A percentile compares a stretch with the other conserved stretches of the same genome.
Evolutionary conservation across 352 stramenopile species (phyloP).

Genomic region (Thalassiosira mediterranea): DNA sequence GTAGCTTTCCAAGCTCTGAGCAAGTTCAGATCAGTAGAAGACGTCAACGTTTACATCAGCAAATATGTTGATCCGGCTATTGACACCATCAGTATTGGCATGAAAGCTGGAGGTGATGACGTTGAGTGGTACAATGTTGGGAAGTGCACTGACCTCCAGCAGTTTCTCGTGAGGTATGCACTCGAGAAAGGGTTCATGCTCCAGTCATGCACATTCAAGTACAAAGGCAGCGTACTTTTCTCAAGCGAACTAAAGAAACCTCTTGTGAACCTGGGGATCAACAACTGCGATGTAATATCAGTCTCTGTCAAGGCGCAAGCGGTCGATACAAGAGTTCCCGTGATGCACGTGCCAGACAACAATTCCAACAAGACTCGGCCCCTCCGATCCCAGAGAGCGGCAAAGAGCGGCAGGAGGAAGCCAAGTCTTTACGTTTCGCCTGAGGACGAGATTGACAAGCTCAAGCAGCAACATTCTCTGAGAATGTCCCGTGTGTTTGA

Average conservation of each 20-base stretch:
- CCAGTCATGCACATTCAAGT: not conserved
- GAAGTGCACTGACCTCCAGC: not conserved
- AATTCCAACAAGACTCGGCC: not conserved
- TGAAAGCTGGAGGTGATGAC: no score
- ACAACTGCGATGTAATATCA: not conserved
- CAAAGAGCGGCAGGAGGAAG: not conserved
- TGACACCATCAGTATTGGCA: no score
- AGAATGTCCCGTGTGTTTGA: constrained; percentile 18
- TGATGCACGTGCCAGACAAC: not conserved
- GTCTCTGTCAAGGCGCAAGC: not conserved
- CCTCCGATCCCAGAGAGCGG: not conserved
- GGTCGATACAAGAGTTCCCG: not conserved
- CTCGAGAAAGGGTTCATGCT: not conserved
- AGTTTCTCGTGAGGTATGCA: not conserved
- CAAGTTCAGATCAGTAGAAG: not conserved
- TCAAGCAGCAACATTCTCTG: constrained; percentile 13
- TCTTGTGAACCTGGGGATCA: not conserved
- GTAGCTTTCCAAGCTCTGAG: not conserved
- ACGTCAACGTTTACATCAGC: not conserved
- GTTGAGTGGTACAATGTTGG: no score
- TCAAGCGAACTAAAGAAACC: not conserved
- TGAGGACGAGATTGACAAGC: not conserved
- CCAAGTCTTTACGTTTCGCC: not conserved
- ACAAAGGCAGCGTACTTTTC: not conserved
- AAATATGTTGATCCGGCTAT: not conserved